These are phyloP conservation scores for Suaeda aralocaspica DNA, from an alignment of 148 eudicot species.

Conservation along the genomic window DNA sequence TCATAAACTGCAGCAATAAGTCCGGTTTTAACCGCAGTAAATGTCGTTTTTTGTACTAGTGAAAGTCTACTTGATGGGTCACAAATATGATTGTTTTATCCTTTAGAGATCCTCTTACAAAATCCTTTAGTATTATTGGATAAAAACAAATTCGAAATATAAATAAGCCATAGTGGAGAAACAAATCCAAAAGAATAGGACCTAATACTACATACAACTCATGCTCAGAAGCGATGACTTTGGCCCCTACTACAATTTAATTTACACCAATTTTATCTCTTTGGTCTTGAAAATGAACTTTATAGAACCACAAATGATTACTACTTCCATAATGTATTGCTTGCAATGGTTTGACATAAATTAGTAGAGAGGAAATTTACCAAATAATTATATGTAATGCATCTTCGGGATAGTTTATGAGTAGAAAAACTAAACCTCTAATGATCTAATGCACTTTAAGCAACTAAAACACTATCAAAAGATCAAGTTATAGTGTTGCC, in stretches of 20 bases:
- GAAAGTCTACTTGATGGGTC: slow-evolving; percentile 94
- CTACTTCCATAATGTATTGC: background rate
- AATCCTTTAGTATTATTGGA: slow-evolving; percentile 49
- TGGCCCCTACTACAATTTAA: too few relatives aligned
- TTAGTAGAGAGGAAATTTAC: background rate
- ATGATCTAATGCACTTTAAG: too few relatives aligned
- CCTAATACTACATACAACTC: too few relatives aligned
- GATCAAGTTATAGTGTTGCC: background rate
- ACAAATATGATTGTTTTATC: slow-evolving; percentile 81
- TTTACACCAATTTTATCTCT: too few relatives aligned
- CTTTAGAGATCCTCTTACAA: slow-evolving; percentile 75
- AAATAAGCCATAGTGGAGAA: background rate
- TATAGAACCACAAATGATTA: background rate
- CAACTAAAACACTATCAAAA: background rate
- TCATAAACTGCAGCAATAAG: too few relatives aligned
- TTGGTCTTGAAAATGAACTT: too few relatives aligned
- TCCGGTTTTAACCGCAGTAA: too few relatives aligned
- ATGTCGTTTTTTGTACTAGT: too few relatives aligned
- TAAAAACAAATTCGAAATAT: background rate
- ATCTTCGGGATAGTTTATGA: too few relatives aligned
- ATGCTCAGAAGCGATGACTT: too few relatives aligned
- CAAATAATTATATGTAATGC: background rate
- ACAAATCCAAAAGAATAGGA: background rate
- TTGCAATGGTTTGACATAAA: too few relatives aligned
- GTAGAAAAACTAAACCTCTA: background rate